Conservation (phyloP, 805 yeast species). For the Lipomyces spencermartinsiae region DNA sequence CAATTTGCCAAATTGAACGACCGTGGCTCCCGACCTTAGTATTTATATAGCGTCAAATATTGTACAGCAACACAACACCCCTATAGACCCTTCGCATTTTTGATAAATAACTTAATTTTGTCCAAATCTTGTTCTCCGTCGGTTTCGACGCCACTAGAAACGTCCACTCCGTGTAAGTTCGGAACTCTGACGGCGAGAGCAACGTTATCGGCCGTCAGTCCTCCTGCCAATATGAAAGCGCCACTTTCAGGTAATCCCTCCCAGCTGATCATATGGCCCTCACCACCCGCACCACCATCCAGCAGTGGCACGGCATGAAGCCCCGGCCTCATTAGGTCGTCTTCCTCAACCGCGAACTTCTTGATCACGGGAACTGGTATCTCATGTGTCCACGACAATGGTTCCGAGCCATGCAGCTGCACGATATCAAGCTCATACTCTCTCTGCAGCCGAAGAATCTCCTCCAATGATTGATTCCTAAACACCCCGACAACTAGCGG, state of each 20-base stretch:
- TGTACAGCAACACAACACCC: not conserved
- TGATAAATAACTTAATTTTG: conserved; percentile 67
- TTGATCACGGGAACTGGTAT: conserved; percentile 69
- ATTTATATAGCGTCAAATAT: not conserved
- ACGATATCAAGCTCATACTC: conserved; percentile 71
- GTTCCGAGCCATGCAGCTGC: conserved; percentile 85
- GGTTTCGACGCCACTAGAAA: conserved; percentile 92
- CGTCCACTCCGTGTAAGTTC: conserved; percentile 90
- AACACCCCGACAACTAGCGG: conserved; percentile 89
- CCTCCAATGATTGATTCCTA: conserved; percentile 75
- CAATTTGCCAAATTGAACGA: conserved; percentile 5
- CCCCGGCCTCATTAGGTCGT: conserved; percentile 41
- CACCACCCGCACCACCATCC: conserved; percentile 81
- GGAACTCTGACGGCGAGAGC: conserved; percentile 53
- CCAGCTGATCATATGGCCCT: conserved; percentile 86
- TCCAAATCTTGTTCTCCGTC: conserved; percentile 71
- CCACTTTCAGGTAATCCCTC: conserved; percentile 50
- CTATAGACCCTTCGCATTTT: conserved; percentile 23
- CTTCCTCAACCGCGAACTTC: conserved; percentile 68
- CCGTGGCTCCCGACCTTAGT: not conserved
- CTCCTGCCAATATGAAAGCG: conserved; percentile 82
- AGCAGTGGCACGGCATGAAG: conserved; percentile 66
- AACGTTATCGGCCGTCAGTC: conserved; percentile 79
- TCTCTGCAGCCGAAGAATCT: conserved; percentile 54
- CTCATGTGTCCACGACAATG: conserved; percentile 52